Evolutionary conservation across 768 basidiomycete genomes (phyloP).

Genomic region (Kwoniella dendrophila): DNA sequence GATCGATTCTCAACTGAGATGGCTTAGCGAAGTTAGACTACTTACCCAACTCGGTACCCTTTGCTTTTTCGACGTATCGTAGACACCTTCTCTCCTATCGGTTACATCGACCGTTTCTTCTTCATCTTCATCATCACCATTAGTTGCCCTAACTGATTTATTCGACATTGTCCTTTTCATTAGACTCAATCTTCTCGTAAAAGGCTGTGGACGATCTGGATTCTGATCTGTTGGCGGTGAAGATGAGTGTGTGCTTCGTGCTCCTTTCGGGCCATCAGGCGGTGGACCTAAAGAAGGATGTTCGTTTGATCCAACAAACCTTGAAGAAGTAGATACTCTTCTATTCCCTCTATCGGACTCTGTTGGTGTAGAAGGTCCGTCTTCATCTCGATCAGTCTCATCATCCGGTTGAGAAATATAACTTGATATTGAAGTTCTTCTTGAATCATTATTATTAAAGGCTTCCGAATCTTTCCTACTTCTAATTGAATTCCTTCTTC

Average conservation of each 20-base stretch:
- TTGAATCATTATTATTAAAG: slow-evolving; percentile 1
- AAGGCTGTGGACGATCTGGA: slow-evolving; percentile 1
- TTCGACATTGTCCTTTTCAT: slow-evolving; percentile 45
- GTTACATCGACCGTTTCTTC: slow-evolving; percentile 29
- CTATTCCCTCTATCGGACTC: background rate
- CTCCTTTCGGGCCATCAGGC: background rate
- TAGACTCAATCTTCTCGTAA: slow-evolving; percentile 24
- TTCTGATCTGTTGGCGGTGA: slow-evolving; percentile 3
- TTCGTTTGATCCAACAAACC: slow-evolving; percentile 11
- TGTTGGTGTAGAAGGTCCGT: slow-evolving; percentile 10
- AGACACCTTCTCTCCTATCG: slow-evolving; percentile 52
- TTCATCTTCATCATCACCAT: slow-evolving; percentile 25
- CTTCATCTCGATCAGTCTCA: background rate
- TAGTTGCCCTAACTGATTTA: slow-evolving; percentile 10
- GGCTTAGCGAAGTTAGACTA: background rate
- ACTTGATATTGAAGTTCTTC: slow-evolving; percentile 37
- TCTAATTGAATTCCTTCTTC: slow-evolving; percentile 4
- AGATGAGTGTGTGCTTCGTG: slow-evolving; percentile 4
- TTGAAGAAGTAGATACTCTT: slow-evolving; percentile 2
- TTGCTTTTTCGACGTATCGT: slow-evolving; percentile 55
- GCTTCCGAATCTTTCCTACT: slow-evolving; percentile 5
- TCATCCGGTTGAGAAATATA: slow-evolving; percentile 17
- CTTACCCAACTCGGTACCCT: slow-evolving; percentile 56
- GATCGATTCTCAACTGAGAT: too few species aligned
- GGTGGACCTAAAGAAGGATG: background rate